Base-by-base conservation (phyloP, 2,329 filamentous ascomycete genomes). In the Paraconiothyrium brasiliense region DNA sequence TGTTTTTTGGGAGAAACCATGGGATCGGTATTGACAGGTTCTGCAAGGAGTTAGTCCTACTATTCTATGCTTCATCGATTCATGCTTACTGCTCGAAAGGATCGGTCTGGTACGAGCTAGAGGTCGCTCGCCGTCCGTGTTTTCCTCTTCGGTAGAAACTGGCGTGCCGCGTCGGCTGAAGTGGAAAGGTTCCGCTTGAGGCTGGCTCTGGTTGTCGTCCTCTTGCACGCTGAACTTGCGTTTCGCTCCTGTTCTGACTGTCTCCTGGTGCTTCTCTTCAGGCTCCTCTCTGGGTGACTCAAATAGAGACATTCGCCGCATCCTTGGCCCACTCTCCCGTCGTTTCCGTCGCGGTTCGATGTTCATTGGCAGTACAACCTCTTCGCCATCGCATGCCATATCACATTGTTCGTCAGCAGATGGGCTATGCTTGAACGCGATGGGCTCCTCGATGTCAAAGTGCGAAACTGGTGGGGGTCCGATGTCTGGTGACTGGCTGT, bases 401-500 rank as follows among this genome's bases (percentile, higher is more conserved):
- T 72, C 69, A 24, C 64, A 67, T 2, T 64, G 66, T 11, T 71
- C 73, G 44, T 73, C 66, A 24, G 59, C 47, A 14, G 62, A 51
- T n/a, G 69, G 69, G 35, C 60, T 69, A 32, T 76, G 66, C 59
- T 83, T 75, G 64, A 82, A 84, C 41, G 79, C 79, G 63, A 84
- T 81, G 1, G 82, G 79, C 43, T 84, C 83, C 47, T 81, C 79
- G 32, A 78, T 79, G 30, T 85, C 82, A 61, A 86, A 86, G 59
- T 83, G 83, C 7, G 82, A 83, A 10, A 86, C 76, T 1, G 85
- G 84, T 32, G 85, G 84, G 1, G 85, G 83, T 9, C 90, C 90
- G 48, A 93, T 83, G 59, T 92, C 89, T 6, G 90, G 89, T 2
- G 90, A 92, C 44, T 90, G 86, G 48, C 82, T 83, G 37, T 80